These are phyloP conservation scores for Talaromyces sp. DNA, from an alignment of 2,329 filamentous ascomycete species.

Conservation along the genomic window DNA sequence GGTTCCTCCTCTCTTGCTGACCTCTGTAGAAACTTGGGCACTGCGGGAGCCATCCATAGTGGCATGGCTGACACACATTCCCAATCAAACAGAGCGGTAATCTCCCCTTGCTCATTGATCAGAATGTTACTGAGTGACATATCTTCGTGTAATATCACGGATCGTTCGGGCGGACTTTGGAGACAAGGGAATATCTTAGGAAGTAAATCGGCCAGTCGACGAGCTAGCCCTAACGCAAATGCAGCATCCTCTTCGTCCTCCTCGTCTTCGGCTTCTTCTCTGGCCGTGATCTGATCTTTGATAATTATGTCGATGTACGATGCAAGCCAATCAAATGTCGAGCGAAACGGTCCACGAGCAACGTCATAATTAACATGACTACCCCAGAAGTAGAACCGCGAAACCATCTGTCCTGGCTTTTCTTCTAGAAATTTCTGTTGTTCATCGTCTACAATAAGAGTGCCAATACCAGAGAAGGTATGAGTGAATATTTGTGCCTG, in stretches of 20 bases:
- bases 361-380: conserved; percentile 17
- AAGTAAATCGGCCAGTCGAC: neutral
- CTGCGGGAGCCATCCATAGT: conserved; percentile 21
- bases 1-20: conserved; percentile 9
- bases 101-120: conserved; percentile 19
- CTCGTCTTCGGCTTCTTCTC: conserved; percentile 18
- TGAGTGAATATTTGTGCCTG: neutral
- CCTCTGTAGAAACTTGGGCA: conserved; percentile 17
- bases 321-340: conserved; percentile 20
- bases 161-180: conserved; percentile 14
- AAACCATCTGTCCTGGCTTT: conserved; percentile 21
- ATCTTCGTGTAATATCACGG: conserved; percentile 20
- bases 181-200: neutral
- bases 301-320: conserved; percentile 18
- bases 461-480: neutral
- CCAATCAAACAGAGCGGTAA: conserved; percentile 21
- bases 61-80: conserved; percentile 23
- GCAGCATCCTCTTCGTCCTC: conserved; percentile 20
- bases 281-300: conserved; percentile 1
- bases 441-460: neutral
- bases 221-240: conserved; percentile 14
- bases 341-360: conserved; percentile 20
- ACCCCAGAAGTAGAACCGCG: conserved; percentile 21
- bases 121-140: conserved; percentile 21
- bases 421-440: neutral